Conservation (phyloP, 345 rosid genomes). For the Populus alba region DNA sequence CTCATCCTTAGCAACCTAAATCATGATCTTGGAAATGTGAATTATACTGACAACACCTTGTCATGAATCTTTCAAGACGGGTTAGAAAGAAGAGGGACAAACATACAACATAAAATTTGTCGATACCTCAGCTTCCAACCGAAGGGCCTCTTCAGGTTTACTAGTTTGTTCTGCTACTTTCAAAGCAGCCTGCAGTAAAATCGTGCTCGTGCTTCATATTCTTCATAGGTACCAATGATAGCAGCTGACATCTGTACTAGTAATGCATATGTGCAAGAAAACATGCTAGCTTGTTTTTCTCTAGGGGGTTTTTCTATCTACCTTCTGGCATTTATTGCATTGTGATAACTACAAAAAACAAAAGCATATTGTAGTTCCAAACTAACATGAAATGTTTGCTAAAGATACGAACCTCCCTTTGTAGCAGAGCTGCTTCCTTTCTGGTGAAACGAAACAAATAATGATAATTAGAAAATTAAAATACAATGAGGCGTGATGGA, state of each 20-base stretch:
- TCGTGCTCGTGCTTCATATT: neutral
- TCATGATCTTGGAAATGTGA: conserved; percentile 14
- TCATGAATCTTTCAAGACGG: neutral
- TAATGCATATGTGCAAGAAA: no score
- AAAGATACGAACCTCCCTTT: conserved; percentile 30
- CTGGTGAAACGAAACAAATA: conserved; percentile 2
- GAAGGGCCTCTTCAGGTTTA: conserved; percentile 51
- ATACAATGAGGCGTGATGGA: neutral
- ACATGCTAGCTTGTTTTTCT: no score
- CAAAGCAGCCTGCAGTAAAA: conserved; percentile 63
- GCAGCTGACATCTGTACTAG: no score
- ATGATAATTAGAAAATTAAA: neutral
- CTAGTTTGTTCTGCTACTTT: conserved; percentile 53
- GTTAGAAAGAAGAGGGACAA: conserved; percentile 6
- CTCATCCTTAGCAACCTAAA: conserved; percentile 24
- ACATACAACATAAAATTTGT: conserved; percentile 18
- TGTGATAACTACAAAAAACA: no score
- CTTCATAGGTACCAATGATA: no score
- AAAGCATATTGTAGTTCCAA: no score
- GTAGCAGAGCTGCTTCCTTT: conserved; percentile 33
- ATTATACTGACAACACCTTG: conserved; percentile 1
- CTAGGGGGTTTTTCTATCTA: no score
- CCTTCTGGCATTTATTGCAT: no score
- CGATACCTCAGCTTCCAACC: conserved; percentile 72
- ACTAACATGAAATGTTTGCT: neutral